phyloP scores from a whole-genome alignment of 176 grass and related monocot genomes.

The Metroxylon sagu region DNA sequence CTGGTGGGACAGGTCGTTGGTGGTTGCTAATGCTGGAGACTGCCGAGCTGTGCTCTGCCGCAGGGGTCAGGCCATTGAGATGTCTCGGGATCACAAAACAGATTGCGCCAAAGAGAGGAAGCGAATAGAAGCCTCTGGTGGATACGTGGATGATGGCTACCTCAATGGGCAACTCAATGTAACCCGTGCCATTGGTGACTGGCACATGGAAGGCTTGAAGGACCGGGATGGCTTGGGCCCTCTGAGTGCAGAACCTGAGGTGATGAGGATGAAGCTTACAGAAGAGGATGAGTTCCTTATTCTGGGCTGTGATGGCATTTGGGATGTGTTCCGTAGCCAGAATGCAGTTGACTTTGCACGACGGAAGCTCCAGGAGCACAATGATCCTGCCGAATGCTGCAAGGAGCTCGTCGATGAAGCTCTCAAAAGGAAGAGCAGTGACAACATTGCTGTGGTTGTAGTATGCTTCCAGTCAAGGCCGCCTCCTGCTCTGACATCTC shows the following conservation, averaged over 20 bases:
- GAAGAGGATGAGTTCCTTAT: constrained; percentile 90
- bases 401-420: constrained; percentile 82
- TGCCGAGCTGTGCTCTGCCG: constrained; percentile 85
- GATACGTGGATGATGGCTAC: constrained; percentile 71
- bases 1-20: constrained; percentile 46
- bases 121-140: constrained; percentile 65
- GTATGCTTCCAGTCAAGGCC: constrained; percentile 70
- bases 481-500: constrained; percentile 47
- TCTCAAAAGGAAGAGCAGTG: constrained; percentile 71
- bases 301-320: constrained; percentile 88
- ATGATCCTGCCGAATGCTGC: constrained; percentile 64
- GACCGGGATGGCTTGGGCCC: constrained; percentile 37
- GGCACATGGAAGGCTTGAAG: constrained; percentile 94
- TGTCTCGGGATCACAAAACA: constrained; percentile 84
- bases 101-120: constrained; percentile 53
- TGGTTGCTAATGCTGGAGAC: constrained; percentile 92
- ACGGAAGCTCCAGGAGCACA: constrained; percentile 76
- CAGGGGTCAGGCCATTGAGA: constrained; percentile 68
- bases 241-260: constrained; percentile 79
- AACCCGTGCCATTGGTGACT: constrained; percentile 71
- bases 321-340: constrained; percentile 93
- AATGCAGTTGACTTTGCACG: constrained; percentile 89
- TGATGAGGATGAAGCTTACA: constrained; percentile 49
- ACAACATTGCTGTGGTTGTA: constrained; percentile 71
- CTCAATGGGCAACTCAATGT: constrained; percentile 84